Evolutionary conservation across 2,329 filamentous ascomycete genomes (phyloP), one percentile per base, ranked within the genome.

Genomic region (Ceratocystis cubensis): DNA sequence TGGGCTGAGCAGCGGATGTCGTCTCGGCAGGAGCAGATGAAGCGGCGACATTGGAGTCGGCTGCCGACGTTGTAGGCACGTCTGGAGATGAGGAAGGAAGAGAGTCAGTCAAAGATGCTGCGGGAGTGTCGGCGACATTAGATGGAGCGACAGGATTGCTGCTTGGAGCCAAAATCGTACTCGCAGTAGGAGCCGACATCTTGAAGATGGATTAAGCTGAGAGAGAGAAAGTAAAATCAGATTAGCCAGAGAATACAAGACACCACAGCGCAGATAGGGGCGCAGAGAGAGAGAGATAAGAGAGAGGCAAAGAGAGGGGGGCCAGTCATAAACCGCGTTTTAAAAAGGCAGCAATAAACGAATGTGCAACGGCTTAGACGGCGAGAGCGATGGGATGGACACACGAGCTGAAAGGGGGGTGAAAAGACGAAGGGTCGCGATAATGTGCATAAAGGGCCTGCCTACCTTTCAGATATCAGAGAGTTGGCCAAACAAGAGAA

Each of bases 21-120:
- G 67, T 53, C 17, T 59, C 65, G n/a, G 44, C 56, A 7, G 68
- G 57, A 33, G 69, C 7, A 3, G 69, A 28, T 48, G 69, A n/a
- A 7, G 68, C 44, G 13, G 67, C 41, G 15, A 66, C 41, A 13
- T 50, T 57, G 13, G 61, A 17, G 50, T 65, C 46, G 2, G 65
- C 37, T 5, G 67, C 65, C 33, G 69, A 41, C 17, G 56, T 59
- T 17, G 56, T 59, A 15, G 56, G 56, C 56, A 59, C 28, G 56
- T 59, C 56, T 59, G 56, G 30, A 59, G 56, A 59, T 30, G 56
- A 37, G 15, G 56, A 20, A n/a, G 56, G 56, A n/a, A 30, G 30
- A 10, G 56, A 37, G 25, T 65, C 57, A 56, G 63, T 65, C n/a
- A 68, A 44, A 22, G 66, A 64, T 10, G 68, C 48, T 6, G 68